Evolutionary conservation across 306 rosid genomes (phyloP).

Genomic region (Sesbania bispinosa): DNA sequence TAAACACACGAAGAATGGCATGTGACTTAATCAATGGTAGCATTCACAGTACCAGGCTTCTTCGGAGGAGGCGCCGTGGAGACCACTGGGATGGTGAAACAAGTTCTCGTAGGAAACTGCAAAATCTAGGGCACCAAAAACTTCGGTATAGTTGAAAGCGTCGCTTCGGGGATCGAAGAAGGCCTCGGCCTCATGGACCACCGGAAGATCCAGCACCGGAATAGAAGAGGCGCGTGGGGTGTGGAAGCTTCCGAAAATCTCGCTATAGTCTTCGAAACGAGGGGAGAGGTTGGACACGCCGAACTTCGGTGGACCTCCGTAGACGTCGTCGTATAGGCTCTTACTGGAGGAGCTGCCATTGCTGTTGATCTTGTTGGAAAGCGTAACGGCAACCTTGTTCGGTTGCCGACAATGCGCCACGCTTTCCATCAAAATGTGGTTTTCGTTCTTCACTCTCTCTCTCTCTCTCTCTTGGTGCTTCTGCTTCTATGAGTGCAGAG

Average conservation of each 20-base stretch:
- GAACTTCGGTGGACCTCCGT: slow-evolving; percentile 78
- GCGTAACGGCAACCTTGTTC: slow-evolving; percentile 35
- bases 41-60: slow-evolving; percentile 59
- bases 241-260: slow-evolving; percentile 73
- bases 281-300: slow-evolving; percentile 59
- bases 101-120: slow-evolving; percentile 53
- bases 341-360: slow-evolving; percentile 36
- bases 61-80: slow-evolving; percentile 42
- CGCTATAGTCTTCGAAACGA: slow-evolving; percentile 78
- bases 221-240: slow-evolving; percentile 69
- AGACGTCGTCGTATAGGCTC: slow-evolving; percentile 66
- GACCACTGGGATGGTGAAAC: slow-evolving; percentile 28
- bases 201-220: slow-evolving; percentile 74
- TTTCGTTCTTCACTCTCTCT: background rate
- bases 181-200: slow-evolving; percentile 51
- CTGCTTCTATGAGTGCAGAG: slow-evolving; percentile 32
- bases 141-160: slow-evolving; percentile 61
- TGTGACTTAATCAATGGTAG: background rate
- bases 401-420: slow-evolving; percentile 58
- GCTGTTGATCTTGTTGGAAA: slow-evolving; percentile 49
- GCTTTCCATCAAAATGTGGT: slow-evolving; percentile 52
- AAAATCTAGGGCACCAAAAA: slow-evolving; percentile 67
- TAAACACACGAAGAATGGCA: background rate
- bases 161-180: slow-evolving; percentile 64
- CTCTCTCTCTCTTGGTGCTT: background rate